Evolutionary conservation across 1,284 basidiomycete genomes (phyloP).

Genomic region (Irpex lacteus): DNA sequence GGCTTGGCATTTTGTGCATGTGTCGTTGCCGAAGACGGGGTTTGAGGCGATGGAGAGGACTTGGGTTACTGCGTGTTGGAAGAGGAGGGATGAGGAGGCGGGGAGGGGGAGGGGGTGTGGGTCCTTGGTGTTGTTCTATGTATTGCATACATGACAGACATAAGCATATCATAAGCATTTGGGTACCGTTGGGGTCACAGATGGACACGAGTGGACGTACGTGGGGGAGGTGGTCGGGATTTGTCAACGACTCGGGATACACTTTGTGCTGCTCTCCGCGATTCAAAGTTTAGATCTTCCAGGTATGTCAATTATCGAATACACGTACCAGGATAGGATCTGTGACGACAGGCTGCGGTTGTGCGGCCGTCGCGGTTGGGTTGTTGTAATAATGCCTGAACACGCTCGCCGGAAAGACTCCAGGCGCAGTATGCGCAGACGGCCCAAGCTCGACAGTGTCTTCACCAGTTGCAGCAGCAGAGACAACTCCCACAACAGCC

Average conservation of each 20-base stretch:
- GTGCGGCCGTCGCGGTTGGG: conserved; percentile 64
- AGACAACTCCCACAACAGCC: neutral
- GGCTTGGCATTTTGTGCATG: conserved; percentile 63
- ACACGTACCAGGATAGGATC: conserved; percentile 56
- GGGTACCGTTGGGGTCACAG: neutral
- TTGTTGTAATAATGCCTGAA: conserved; percentile 68
- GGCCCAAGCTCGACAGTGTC: conserved; percentile 28
- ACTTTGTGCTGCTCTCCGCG: conserved; percentile 38
- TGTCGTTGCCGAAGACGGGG: conserved; percentile 45
- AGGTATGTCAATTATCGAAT: neutral
- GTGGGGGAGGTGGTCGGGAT: conserved; percentile 54
- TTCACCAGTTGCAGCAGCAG: neutral
- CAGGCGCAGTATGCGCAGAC: conserved; percentile 55
- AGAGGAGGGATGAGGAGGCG: conserved; percentile 41
- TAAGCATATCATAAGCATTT: too few relatives aligned
- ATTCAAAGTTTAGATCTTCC: conserved; percentile 6
- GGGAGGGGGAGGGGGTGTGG: conserved; percentile 62
- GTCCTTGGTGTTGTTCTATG: conserved; percentile 53
- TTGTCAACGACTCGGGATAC: conserved; percentile 57
- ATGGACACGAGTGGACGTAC: conserved; percentile 21
- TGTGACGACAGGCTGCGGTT: conserved; percentile 69
- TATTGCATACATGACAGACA: neutral
- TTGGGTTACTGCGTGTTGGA: conserved; percentile 51
- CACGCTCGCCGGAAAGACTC: conserved; percentile 61
- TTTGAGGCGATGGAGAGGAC: conserved; percentile 51